Base-by-base conservation (phyloP, 139 green algal genomes). In the Limnomonas spitsbergensis region DNA sequence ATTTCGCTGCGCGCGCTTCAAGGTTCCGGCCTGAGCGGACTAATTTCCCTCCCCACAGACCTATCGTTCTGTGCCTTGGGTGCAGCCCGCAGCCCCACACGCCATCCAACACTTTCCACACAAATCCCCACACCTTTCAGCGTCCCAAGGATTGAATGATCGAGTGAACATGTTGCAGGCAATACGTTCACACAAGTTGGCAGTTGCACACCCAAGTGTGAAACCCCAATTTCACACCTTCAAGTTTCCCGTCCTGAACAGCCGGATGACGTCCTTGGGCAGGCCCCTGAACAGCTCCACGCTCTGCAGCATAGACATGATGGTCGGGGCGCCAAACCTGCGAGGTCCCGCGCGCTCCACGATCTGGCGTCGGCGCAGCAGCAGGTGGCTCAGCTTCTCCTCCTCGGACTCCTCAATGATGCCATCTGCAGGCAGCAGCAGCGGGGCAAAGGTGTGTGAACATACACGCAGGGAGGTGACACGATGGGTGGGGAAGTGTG, bases 351-450 rank as follows among this genome's bases (percentile, higher is more conserved):
- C 47, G 20, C 47, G 47, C 47, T 61, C 47, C 20, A 61, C 47
- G 20, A 70, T 9, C 56, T 70, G 56, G 14, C 56, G 9, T 14
- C 29, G 56, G n/a, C 56, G 27, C 56, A 32, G 4, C 29, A 70
- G 14, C 7, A 20, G 4, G 56, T 70, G 4, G 4, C 4, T 4
- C 56, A 70, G 24, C 9, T 70, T 32, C 9, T 32, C 56, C 56
- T 24, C 75, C 84, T 97, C 91, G 1, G 52, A 38, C 61, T 89
- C 82, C 26, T 95, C 88, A 2, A 97, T 77, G 82, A 97, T 89
- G 40, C 93, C 90, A 71, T 56, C 81, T 70, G 56, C 56, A 70
- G n/a, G 4, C 27, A 36, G 56, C 56, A 70, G 29, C n/a, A 70
- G 29, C 56, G 29, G 29, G n/a, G 4, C 4, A 38, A 32, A 36